Base-by-base conservation (phyloP, 1,284 basidiomycete species). In the Fomitiporia mediterranea region DNA sequence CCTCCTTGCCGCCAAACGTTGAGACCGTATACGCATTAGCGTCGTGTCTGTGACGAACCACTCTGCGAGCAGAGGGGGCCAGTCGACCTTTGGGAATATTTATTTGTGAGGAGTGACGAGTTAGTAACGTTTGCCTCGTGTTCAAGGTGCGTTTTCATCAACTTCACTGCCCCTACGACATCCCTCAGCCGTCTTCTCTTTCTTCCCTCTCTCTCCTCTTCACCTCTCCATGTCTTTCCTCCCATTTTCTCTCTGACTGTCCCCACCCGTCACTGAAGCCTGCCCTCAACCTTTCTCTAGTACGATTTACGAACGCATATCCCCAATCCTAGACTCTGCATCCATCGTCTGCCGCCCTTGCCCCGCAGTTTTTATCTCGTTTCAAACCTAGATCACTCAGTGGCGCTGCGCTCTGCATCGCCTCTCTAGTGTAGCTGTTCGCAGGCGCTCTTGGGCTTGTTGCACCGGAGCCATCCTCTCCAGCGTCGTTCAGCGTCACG, bases 321-420 rank as follows among this genome's bases (percentile, higher is more conserved):
- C 39, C 21, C 42, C 42, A 54, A 43, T 58, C 40, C 40, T 58
- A 53, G 38, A 53, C 27, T 15, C 34, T 32, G 15, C 65, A 64
- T 68, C 64, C 62, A 48, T 46, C 49, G 61, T 69, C 71, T 69
- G 69, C 67, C 69, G 65, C 69, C 39, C 40, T 32, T 30, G 15
- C 50, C 13, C 30, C 54, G 19, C 55, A n/a, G 37, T 82, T 79
- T 82, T 81, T 83, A 82, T 83, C 81, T 77, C 75, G 65, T 58
- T 65, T 69, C 69, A 66, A 67, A 64, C 63, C 63, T 74, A 71
- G 71, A 72, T 68, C 68, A 68, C 69, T 69, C 68, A 51, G 62
- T 65, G 35, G 57, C 61, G 59, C 61, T 61, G 63, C 62, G 58
- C 62, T 61, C 63, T 59, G 64, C 63, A 59, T 61, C 59, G 61